Evolutionary conservation across 805 yeast species (phyloP), one percentile per base, ranked within the genome.

Genomic region (Jamesozyma lodderae): DNA sequence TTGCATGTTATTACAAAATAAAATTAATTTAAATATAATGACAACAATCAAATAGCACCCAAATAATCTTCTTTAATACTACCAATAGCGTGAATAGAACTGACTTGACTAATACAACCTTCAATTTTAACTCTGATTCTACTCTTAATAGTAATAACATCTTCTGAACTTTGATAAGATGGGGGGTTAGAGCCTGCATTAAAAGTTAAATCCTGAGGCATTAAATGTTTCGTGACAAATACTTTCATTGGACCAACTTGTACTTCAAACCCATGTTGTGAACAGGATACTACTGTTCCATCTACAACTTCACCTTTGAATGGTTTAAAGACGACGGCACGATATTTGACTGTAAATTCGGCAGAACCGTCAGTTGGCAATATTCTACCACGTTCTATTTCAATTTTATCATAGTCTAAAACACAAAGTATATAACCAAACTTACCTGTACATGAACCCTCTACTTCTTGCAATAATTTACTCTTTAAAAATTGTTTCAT

Each of bases 291-390:
- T 13, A 92, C 97, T 18, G 90, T 79, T 5, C 94, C 98, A 62
- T 92, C 98, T 19, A 92, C 97, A 6, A 92, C 98, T 63, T 92
- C 98, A 25, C 97, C 98, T 64, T 92, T 92, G 66, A 92, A 92
- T 4, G 98, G 98, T 55, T 90, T 83, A 94, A 96, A 92, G 24
- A 92, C 96, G 37, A 92, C 88, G 0, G 98, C 98, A 50, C 95
- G 70, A 60, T 92, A 92, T 62, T 86, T 85, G 38, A 92, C 97
- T 51, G 86, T 94, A 54, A 92, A 92, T 62, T 87, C 96, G 0
- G 98, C 97, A 53, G 87, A 79, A 2, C 98, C 98, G 41, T 80
- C 78, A 18, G 88, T 80, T 3, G 97, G 95, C 31, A 92, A 73
- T 46, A 92, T 84, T 50, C 83, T 70, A 15, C 98, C 98, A 51